These are phyloP conservation scores for Penicillium coffeae DNA, from an alignment of 495 filamentous ascomycete genomes.

Conservation along the genomic window DNA sequence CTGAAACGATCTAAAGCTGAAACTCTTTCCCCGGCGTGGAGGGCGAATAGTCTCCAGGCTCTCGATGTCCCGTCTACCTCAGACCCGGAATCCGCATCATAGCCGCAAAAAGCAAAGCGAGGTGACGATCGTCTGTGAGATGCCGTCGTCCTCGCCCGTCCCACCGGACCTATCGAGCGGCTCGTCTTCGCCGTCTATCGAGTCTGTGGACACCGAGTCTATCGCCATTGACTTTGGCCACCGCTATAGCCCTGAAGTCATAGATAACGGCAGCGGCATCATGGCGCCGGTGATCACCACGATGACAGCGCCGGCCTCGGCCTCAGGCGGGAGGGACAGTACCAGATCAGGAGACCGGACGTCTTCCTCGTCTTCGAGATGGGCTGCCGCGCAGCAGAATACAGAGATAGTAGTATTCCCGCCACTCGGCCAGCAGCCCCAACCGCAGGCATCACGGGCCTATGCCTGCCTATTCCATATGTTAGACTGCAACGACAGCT, in stretches of 20 bases:
- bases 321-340: not conserved
- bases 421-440: not conserved
- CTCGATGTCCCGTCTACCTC: not conserved
- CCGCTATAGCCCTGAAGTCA: not conserved
- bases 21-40: not conserved
- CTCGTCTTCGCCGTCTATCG: conserved; percentile 19
- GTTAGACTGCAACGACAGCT: conserved; percentile 40
- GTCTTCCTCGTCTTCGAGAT: conserved; percentile 23
- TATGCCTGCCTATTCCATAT: conserved; percentile 46
- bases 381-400: conserved; percentile 8
- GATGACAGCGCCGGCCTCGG: not conserved
- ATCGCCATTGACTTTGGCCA: conserved; percentile 1
- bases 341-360: not conserved
- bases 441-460: conserved; percentile 2
- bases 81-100: not conserved
- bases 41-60: not conserved
- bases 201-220: conserved; percentile 20
- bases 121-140: conserved; percentile 14
- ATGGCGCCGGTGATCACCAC: conserved; percentile 18
- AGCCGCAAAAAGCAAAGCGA: conserved; percentile 11
- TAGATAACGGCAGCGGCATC: conserved; percentile 15
- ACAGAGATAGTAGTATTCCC: not conserved
- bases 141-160: conserved; percentile 15
- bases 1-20: not conserved
- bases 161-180: conserved; percentile 20